Conservation (phyloP, 2,329 filamentous ascomycete genomes). For the Dactylellina leptospora region DNA sequence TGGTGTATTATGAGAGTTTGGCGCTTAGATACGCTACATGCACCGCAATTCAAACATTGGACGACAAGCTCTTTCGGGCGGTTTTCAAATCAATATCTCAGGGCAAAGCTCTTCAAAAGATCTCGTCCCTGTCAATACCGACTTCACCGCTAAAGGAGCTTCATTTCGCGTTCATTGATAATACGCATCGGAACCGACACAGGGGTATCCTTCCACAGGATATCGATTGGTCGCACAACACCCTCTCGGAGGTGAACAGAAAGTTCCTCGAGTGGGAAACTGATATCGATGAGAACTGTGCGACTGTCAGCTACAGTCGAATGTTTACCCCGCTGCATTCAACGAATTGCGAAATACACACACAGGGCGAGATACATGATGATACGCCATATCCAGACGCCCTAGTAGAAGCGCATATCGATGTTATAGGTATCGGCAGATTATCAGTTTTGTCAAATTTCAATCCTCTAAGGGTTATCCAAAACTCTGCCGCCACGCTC, state of each 20-base stretch:
- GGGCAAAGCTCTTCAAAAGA: background rate
- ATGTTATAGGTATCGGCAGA: constrained; percentile 4
- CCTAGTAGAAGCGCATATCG: constrained; percentile 3
- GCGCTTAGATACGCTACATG: background rate
- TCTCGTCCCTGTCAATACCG: background rate
- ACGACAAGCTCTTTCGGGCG: background rate
- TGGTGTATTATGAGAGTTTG: constrained; percentile 12
- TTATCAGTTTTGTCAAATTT: background rate
- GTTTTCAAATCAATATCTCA: constrained; percentile 12
- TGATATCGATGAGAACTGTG: background rate
- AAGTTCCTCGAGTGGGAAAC: background rate
- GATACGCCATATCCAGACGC: background rate
- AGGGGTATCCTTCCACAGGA: background rate
- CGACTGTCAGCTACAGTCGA: background rate
- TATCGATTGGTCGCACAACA: constrained; percentile 1
- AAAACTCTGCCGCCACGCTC: constrained; percentile 9
- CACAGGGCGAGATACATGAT: background rate
- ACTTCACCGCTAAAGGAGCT: background rate
- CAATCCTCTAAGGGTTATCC: constrained; percentile 13
- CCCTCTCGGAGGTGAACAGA: constrained; percentile 20
- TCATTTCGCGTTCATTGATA: constrained; percentile 14
- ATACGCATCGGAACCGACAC: background rate
- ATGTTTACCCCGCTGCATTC: too few species aligned
- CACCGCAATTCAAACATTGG: background rate
- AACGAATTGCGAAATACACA: too few species aligned